Base-by-base conservation (phyloP, 2,329 filamentous ascomycete species). In the Acarospora socialis region DNA sequence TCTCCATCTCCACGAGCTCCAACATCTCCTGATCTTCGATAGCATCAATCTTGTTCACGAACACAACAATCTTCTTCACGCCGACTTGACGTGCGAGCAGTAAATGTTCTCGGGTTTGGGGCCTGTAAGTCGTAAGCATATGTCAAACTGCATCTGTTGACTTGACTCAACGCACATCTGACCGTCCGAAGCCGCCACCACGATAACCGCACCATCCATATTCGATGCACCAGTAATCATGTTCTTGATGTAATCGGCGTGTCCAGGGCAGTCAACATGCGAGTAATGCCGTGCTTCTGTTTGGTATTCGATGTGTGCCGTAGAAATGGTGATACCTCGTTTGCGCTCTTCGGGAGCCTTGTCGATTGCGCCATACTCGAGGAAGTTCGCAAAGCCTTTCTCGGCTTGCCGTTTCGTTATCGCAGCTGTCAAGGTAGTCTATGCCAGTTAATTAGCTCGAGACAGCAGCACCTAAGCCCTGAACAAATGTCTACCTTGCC, bases 211-310 rank as follows among this genome's bases (percentile, higher is more conserved):
- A 52, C 90, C 90, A 52, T 98, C 90, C 90, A 98, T 98, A 70
- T 84, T 92, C 52, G 92, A 87, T 42, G 90, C 86, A 76, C 90
- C 90, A 46, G 90, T 98, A 61, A 98, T 98, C 90, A 98, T 98
- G 78, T 98, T 98, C 76, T 98, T 98, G 70, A 98, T 95, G 72
- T 98, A 98, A 83, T 98, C 90, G 63, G 90, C 90, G 78, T 98
- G 90, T 64, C 90, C 90, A 37, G 90, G 90, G 65, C 90, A 98
- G 73, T 98, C 90, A 68, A 98, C 90, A 73, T 98, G 90, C 52
- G 90, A 90, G 66, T 98, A 98, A 69, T 98, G 90, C 54, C 90
- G 79, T 56, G 68, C 70, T 0, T 93, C 82, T 58, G 90, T 98
- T 49, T 82, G 66, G 70, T 95, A 98, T 68, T 98, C 90, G 65